These are phyloP conservation scores for Chlorella ohadii DNA, from an alignment of 139 green algal species.

Conservation along the genomic window DNA sequence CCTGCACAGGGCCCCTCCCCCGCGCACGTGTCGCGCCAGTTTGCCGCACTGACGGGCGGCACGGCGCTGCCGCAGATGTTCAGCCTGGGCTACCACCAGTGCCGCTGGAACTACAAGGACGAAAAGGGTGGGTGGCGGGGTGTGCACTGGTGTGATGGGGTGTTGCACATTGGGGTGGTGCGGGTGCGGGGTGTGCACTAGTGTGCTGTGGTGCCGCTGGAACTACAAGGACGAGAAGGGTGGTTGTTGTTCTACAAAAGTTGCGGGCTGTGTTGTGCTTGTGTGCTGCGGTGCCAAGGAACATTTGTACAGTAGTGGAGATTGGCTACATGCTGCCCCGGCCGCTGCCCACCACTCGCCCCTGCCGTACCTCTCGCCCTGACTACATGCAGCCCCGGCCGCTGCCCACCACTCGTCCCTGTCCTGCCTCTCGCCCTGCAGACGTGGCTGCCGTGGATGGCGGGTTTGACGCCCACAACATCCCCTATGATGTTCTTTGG, in stretches of 20 bases:
- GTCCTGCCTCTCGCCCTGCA: not conserved
- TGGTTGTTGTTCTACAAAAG: not conserved
- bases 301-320: too few species aligned
- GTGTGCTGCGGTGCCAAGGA: too few species aligned
- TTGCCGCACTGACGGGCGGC: slow-evolving; percentile 84
- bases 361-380: too few species aligned
- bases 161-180: too few species aligned
- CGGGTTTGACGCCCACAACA: slow-evolving; percentile 69
- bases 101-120: slow-evolving; percentile 99
- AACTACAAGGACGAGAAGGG: not conserved
- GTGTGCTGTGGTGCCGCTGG: not conserved
- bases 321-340: too few species aligned
- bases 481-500: slow-evolving; percentile 99
- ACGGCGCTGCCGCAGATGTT: slow-evolving; percentile 96
- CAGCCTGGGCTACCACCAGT: slow-evolving; percentile 97
- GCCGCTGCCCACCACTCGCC: too few species aligned
- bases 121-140: slow-evolving; percentile 46
- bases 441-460: slow-evolving; percentile 31
- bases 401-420: too few species aligned
- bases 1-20: slow-evolving; percentile 62
- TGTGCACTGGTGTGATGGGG: too few species aligned
- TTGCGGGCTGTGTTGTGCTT: too few species aligned
- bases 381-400: too few species aligned
- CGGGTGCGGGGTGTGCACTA: too few species aligned
- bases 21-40: slow-evolving; percentile 76